These are phyloP conservation scores for Xylariaceae sp. DNA, from an alignment of 2,329 filamentous ascomycete species.

Conservation along the genomic window DNA sequence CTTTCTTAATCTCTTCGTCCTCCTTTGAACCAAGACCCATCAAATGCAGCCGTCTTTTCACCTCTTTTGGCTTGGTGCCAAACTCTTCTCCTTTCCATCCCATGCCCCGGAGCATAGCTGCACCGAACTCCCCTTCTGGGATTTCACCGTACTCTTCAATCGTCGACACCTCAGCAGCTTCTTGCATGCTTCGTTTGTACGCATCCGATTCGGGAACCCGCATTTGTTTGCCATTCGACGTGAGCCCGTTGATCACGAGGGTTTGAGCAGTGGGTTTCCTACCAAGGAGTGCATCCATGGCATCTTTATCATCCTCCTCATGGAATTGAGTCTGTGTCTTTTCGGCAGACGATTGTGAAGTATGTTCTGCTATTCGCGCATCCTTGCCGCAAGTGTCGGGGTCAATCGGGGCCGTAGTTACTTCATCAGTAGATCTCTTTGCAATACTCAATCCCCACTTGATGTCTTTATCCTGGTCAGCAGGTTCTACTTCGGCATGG, in stretches of 20 bases:
- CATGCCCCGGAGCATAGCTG: constrained; percentile 86
- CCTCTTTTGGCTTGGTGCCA: constrained; percentile 52
- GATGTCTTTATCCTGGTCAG: constrained; percentile 34
- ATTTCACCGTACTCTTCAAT: constrained; percentile 83
- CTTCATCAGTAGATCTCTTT: constrained; percentile 22
- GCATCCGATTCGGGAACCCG: constrained; percentile 59
- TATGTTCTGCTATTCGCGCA: constrained; percentile 6
- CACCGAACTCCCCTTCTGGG: constrained; percentile 91
- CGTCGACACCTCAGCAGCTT: constrained; percentile 70
- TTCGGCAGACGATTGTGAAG: background rate
- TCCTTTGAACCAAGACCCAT: constrained; percentile 88
- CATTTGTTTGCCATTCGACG: constrained; percentile 14
- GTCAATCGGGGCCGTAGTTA: constrained; percentile 15
- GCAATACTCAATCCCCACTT: constrained; percentile 36
- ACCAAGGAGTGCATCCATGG: constrained; percentile 63
- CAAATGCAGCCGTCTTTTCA: constrained; percentile 71
- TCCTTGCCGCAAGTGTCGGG: too few species aligned
- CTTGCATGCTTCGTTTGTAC: constrained; percentile 65
- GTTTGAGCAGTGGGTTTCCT: constrained; percentile 42
- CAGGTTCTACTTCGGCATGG: constrained; percentile 23
- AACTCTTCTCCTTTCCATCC: constrained; percentile 77
- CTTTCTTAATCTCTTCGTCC: constrained; percentile 66
- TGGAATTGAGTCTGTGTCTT: background rate
- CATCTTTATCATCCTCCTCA: constrained; percentile 45
- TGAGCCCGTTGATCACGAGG: constrained; percentile 46